A percentile compares a stretch with the other conserved stretches of the same genome.
phyloP scores from a whole-genome alignment of 163 green algal genomes.

The Chlorella variabilis region DNA sequence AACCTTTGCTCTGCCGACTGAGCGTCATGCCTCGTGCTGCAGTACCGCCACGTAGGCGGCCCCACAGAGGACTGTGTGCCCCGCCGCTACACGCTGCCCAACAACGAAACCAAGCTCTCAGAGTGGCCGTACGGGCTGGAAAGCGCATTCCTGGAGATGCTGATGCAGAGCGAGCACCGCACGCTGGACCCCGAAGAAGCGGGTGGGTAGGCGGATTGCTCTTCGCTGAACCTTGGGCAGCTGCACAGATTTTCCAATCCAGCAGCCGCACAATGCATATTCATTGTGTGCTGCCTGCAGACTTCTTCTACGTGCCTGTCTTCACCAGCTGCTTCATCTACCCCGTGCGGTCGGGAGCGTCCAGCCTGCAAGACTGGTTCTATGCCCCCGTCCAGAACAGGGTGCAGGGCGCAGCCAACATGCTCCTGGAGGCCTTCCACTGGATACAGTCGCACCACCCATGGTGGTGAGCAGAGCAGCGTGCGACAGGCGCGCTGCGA shows the following conservation, averaged over 20 bases:
- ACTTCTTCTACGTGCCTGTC: slow-evolving; percentile 82
- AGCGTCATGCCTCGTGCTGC: not conserved
- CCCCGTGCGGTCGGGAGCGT: slow-evolving; percentile 36
- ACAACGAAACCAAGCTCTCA: slow-evolving; percentile 32
- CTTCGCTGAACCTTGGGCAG: no score
- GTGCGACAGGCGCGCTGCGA: slow-evolving; percentile 61
- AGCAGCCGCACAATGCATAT: no score
- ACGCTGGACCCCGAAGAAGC: slow-evolving; percentile 76
- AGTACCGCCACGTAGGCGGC: not conserved
- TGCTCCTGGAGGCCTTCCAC: slow-evolving; percentile 58
- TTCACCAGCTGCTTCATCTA: slow-evolving; percentile 65
- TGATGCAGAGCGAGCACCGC: slow-evolving; percentile 75
- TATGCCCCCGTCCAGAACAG: not conserved
- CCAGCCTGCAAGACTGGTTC: slow-evolving; percentile 2
- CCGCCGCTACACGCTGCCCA: not conserved
- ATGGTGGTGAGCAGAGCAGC: slow-evolving; percentile 61
- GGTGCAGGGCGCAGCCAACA: slow-evolving; percentile 28
- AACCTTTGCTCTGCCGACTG: no score
- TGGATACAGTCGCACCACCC: slow-evolving; percentile 61
- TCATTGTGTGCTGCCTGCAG: slow-evolving; percentile 47
- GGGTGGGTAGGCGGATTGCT: not conserved
- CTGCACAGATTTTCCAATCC: no score
- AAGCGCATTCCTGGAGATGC: not conserved
- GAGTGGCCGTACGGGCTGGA: slow-evolving; percentile 4
- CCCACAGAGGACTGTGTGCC: not conserved